A percentile compares a stretch with the other conserved stretches of the same genome.
Evolutionary conservation across 768 basidiomycete genomes (phyloP).

Genomic region (Cystofilobasidium capitatum): DNA sequence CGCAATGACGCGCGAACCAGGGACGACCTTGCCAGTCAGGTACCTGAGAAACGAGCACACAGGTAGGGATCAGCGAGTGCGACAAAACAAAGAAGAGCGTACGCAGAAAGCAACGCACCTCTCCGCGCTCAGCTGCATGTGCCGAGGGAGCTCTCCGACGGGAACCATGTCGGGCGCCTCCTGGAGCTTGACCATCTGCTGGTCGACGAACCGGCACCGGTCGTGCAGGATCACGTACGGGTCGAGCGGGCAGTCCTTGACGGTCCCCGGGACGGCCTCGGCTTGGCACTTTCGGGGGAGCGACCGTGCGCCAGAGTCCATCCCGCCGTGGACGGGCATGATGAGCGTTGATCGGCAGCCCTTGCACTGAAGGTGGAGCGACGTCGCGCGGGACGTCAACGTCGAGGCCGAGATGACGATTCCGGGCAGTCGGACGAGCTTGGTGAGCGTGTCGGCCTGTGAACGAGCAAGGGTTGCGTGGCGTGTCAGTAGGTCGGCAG

Average conservation of each 20-base stretch:
- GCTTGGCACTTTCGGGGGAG: conserved; percentile 83
- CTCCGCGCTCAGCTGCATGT: conserved; percentile 86
- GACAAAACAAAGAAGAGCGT: background rate
- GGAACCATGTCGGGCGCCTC: conserved; percentile 99
- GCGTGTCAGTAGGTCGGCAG: background rate
- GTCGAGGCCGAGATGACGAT: conserved; percentile 97
- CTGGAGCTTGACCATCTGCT: conserved; percentile 91
- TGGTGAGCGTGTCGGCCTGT: conserved; percentile 77
- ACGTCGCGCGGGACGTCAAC: conserved; percentile 83
- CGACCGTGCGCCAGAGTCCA: conserved; percentile 68
- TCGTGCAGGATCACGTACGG: conserved; percentile 93
- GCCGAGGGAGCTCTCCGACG: conserved; percentile 91
- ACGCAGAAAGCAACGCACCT: conserved; percentile 41
- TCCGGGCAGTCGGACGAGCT: conserved; percentile 89
- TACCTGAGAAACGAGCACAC: conserved; percentile 42
- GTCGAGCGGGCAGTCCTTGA: conserved; percentile 90
- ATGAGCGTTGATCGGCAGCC: conserved; percentile 71
- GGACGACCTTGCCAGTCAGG: conserved; percentile 84
- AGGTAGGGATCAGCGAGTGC: background rate
- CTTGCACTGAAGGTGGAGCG: conserved; percentile 84
- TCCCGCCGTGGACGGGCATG: conserved; percentile 71
- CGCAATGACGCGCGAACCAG: conserved; percentile 86
- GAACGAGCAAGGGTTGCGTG: background rate
- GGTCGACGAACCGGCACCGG: conserved; percentile 87
- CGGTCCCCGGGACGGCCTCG: conserved; percentile 63